Evolutionary conservation across 805 yeast species (phyloP), one percentile per base, ranked within the genome.

Genomic region (Nematodospora valgi): DNA sequence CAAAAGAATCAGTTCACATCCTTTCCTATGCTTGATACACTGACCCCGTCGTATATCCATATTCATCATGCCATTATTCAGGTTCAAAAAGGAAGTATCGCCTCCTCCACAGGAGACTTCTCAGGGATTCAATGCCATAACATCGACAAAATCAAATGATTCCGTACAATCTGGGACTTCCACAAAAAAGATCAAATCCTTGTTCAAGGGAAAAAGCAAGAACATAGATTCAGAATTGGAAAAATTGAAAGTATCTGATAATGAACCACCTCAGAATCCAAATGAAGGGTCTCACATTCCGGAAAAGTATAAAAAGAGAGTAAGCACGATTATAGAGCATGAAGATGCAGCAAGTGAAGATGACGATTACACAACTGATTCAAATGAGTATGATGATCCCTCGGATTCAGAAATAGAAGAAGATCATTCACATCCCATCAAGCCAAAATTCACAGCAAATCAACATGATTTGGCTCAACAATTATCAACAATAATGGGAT

Each of bases 401-500:
- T 11, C 27, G 6, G 44, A 37, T 11, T 18, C 29, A 2, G 51
- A 41, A 15, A 45, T 14, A 11, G 54, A 56, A 19, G 61, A 58
- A 18, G 55, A 45, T 18, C 68, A 63, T 32, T 33, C 45, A 5
- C 68, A 62, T 37, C 48, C 47, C 6, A 38, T 56, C 4, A 33
- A 40, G 13, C 34, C 38, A 3, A 26, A 31, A 27, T 33, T 26
- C 11, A 19, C n/a, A 8, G 27, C 44, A 12, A 17, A 14, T 25
- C 37, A 41, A 4, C 32, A 38, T 3, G 46, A 41, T 20, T 41
- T 53, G 19, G 42, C 51, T 0, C 37, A 54, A 5, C 65, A 58
- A 31, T 44, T 59, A 19, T 46, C 52, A 3, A 42, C 56, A 4
- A 48, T 62, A 14, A 60, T 62, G 59, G 64, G 57, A n/a, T 55